A percentile compares a stretch with the other conserved stretches of the same genome.
Evolutionary conservation across 495 filamentous ascomycete species (phyloP).

Genomic region (Cryomyces minteri): DNA sequence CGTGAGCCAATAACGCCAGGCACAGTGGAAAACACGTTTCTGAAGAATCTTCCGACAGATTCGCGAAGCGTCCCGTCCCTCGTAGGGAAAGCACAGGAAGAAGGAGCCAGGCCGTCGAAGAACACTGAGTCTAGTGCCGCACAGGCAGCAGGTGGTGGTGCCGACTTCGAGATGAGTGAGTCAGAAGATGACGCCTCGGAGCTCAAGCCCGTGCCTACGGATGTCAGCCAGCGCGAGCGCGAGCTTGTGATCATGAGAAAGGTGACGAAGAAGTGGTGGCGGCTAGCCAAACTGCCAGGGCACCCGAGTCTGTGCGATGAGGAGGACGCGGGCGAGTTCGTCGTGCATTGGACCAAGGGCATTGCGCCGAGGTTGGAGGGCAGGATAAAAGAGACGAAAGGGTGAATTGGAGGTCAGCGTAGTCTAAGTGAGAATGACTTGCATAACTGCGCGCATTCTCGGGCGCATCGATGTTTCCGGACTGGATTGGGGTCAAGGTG

Average conservation of each 20-base stretch:
- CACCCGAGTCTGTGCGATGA: constrained; percentile 24
- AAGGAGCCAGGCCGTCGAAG: background rate
- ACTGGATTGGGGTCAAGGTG: too few relatives aligned
- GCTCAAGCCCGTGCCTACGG: constrained; percentile 3
- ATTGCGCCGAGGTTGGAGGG: background rate
- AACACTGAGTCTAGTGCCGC: background rate
- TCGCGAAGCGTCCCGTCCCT: background rate
- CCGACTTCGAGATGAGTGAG: constrained; percentile 3
- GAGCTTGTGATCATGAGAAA: constrained; percentile 26
- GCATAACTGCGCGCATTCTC: too few relatives aligned
- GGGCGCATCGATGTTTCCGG: too few relatives aligned
- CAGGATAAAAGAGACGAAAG: background rate
- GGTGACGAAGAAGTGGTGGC: constrained; percentile 57
- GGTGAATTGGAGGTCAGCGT: too few relatives aligned
- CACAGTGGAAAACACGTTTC: background rate
- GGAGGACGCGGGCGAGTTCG: constrained; percentile 34
- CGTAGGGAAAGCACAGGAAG: constrained; percentile 3
- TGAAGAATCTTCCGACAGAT: background rate
- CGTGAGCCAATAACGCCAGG: background rate
- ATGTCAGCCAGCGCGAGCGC: constrained; percentile 6
- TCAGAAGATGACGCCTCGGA: constrained; percentile 18
- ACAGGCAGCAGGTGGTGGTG: background rate
- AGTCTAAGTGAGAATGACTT: too few relatives aligned
- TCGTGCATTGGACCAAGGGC: constrained; percentile 58
- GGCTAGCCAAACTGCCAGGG: constrained; percentile 37